These are phyloP conservation scores for Erucastrum elatum DNA, from an alignment of 345 rosid genomes.

Conservation along the genomic window DNA sequence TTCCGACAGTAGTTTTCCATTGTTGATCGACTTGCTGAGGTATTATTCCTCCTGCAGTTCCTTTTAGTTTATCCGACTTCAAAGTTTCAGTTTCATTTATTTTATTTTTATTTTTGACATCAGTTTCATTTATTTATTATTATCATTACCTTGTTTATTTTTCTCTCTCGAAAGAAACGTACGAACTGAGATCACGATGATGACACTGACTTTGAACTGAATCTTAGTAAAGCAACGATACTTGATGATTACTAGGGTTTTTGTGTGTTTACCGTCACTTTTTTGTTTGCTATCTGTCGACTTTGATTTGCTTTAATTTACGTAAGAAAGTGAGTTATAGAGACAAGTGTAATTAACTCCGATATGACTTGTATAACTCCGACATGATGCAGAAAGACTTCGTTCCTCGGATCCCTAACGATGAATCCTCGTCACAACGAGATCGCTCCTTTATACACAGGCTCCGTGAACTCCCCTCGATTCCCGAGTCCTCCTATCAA, in stretches of 20 bases:
- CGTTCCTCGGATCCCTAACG: conserved; percentile 40
- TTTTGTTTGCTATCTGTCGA: not conserved
- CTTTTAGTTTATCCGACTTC: not conserved
- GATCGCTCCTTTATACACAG: conserved; percentile 36
- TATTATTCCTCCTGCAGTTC: not conserved
- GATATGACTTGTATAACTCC: conserved; percentile 25
- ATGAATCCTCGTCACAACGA: conserved; percentile 46
- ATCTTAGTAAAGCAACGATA: not conserved
- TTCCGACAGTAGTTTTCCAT: not conserved
- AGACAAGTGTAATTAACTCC: conserved; percentile 1
- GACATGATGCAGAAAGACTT: conserved; percentile 52
- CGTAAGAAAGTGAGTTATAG: not conserved
- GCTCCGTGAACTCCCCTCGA: conserved; percentile 3
- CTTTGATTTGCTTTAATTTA: not conserved
- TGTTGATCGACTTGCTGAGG: not conserved
- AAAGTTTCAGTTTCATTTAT: not conserved
- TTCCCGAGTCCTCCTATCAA: conserved; percentile 34
- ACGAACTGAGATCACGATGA: not conserved
- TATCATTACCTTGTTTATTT: not conserved
- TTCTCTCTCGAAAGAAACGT: not conserved
- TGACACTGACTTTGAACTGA: not conserved
- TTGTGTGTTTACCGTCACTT: not conserved
- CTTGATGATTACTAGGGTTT: not conserved
- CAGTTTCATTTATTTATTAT: not conserved
- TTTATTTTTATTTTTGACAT: not conserved